Conservation (phyloP, 176 grass and related monocot species). For the Oryza longistaminata region DNA sequence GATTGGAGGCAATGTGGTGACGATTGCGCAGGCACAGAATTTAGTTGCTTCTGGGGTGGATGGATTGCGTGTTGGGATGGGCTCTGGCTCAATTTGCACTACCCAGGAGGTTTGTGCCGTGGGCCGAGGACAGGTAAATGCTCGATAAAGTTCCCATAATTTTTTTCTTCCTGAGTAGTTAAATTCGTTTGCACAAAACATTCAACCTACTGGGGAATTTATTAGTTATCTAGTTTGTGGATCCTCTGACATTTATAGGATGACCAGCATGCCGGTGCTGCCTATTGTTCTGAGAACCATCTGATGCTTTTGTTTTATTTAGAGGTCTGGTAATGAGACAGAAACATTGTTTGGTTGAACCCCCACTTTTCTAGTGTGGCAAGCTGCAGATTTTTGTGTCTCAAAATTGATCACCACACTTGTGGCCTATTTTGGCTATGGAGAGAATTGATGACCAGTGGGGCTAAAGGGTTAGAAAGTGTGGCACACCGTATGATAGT, state of each 20-base stretch:
- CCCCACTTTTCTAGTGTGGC: too few relatives aligned
- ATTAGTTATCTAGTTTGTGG: not conserved
- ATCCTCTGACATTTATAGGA: conserved; percentile 1
- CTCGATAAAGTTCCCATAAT: not conserved
- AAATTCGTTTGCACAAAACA: not conserved
- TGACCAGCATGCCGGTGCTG: not conserved
- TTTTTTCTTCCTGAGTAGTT: not conserved
- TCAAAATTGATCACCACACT: not conserved
- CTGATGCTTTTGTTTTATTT: not conserved
- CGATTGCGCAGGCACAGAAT: conserved; percentile 74
- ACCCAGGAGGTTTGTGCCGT: conserved; percentile 93
- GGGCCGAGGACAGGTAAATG: conserved; percentile 85
- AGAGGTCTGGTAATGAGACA: not conserved
- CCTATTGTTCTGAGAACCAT: not conserved
- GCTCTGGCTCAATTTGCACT: conserved; percentile 92
- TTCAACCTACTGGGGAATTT: not conserved
- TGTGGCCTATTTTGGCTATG: not conserved
- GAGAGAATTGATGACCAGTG: not conserved
- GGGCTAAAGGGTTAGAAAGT: not conserved
- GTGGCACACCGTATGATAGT: not conserved
- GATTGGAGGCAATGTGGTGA: conserved; percentile 91
- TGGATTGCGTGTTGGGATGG: conserved; percentile 92
- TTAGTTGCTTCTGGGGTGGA: conserved; percentile 68
- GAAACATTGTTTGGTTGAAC: not conserved
- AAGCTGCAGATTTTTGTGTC: not conserved